Base-by-base conservation (phyloP, 2,329 filamentous ascomycete species). In the Epichloe gansuensis region DNA sequence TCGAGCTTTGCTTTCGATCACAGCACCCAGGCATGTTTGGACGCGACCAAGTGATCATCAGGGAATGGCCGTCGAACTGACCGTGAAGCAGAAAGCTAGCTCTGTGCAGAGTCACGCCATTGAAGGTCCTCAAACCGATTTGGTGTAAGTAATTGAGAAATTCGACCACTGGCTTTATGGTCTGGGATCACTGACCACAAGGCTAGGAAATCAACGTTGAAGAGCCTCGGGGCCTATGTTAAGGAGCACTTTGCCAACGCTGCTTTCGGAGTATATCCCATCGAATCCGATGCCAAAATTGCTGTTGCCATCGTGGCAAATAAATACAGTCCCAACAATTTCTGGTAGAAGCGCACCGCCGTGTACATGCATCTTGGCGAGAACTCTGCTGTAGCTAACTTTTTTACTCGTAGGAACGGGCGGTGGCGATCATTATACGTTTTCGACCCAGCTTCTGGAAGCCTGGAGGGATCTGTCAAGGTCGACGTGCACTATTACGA, bases 401-500 rank as follows among this genome's bases (percentile, higher is more conserved):
- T 39, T 4, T 9, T 13, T 21, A 9, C 11, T 27, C 35, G 21
- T 57, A 89, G 86, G 88, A 97, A 96, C 71, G 93, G 93, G 56
- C 89, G 93, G 56, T 98, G 93, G 88, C 87, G 93, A 63, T 90
- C 88, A 47, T 77, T 85, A 50, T 97, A 97, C 73, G 78, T 85
- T 61, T 85, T 86, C 68, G 77, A 84, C 56, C 82, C 89, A 4
- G 73, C 81, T n/a, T 78, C 79, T 2, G 75, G 76, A 57, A 74
- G 74, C 47, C 73, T 97, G 43, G 81, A 83, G 39, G 93, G 93
- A 61, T 82, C 77, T 54, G 83, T 97, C 69, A 89, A 91, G 68
- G 87, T 96, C 51, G 90, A 97, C 60, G 91, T 98, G 49, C 93
- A 98, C 75, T 98, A 98, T 77, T 98, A 98, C 73, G 93, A 98